Evolutionary conservation across 331 rosid genomes (phyloP).

Genomic region (Dryas integrifolia): DNA sequence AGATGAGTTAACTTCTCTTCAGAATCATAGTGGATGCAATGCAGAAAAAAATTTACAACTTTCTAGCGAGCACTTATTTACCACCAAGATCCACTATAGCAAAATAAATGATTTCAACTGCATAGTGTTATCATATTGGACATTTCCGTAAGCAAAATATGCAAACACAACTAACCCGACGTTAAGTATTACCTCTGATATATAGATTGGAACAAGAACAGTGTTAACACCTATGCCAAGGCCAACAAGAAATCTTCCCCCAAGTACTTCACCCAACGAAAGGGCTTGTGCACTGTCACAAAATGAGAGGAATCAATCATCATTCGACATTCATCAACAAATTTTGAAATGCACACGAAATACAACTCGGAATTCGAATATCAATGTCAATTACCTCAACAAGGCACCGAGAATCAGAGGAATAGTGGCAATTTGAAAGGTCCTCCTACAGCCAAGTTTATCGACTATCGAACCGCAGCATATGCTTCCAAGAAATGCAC

Average conservation of each 20-base stretch:
- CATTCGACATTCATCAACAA: neutral
- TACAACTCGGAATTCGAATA: neutral
- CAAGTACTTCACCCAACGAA: conserved; percentile 65
- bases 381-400: conserved; percentile 44
- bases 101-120: neutral
- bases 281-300: conserved; percentile 73
- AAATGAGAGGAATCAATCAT: conserved; percentile 22
- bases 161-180: neutral
- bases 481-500: conserved; percentile 86
- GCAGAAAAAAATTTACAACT: conserved; percentile 6
- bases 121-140: neutral
- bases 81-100: neutral
- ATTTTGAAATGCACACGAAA: conserved; percentile 9
- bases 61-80: neutral
- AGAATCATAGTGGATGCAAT: neutral
- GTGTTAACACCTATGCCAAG: conserved; percentile 89
- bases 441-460: conserved; percentile 78
- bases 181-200: conserved; percentile 64
- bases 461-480: conserved; percentile 70
- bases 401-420: conserved; percentile 83
- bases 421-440: conserved; percentile 66
- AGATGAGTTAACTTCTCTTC: conserved; percentile 10
- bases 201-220: conserved; percentile 82
- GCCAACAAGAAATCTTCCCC: conserved; percentile 94
- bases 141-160: neutral